phyloP scores from a whole-genome alignment of 2,329 filamentous ascomycete genomes.

The Talaromyces amestolkiae region DNA sequence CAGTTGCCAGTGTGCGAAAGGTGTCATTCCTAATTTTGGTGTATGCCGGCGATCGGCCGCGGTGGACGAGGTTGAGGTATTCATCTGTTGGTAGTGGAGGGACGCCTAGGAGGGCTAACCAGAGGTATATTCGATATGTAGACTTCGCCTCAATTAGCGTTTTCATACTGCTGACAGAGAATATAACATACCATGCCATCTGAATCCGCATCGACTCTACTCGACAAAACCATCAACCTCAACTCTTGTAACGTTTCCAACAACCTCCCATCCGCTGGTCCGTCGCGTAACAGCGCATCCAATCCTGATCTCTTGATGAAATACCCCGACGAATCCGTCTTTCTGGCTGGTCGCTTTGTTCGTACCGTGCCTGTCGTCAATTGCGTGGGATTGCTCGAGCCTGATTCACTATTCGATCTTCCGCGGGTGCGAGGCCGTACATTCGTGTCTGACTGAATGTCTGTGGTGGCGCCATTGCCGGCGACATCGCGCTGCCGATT shows the following conservation, averaged over 20 bases:
- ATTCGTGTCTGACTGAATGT: slow-evolving; percentile 4
- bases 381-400: slow-evolving; percentile 12
- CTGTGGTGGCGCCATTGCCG: neutral
- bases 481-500: slow-evolving; percentile 11
- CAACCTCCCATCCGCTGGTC: slow-evolving; percentile 67
- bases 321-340: slow-evolving; percentile 44
- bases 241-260: slow-evolving; percentile 45
- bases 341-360: slow-evolving; percentile 39
- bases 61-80: slow-evolving; percentile 86
- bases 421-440: slow-evolving; percentile 41
- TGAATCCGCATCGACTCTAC: slow-evolving; percentile 50
- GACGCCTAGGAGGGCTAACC: slow-evolving; percentile 89
- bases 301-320: slow-evolving; percentile 52
- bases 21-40: slow-evolving; percentile 98
- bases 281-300: slow-evolving; percentile 75
- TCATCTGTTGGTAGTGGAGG: slow-evolving; percentile 79
- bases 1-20: slow-evolving; percentile 91
- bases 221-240: slow-evolving; percentile 50
- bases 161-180: neutral
- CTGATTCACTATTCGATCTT: slow-evolving; percentile 62
- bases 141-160: slow-evolving; percentile 57
- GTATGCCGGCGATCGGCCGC: slow-evolving; percentile 90
- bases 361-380: slow-evolving; percentile 52
- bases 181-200: slow-evolving; percentile 51
- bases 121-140: slow-evolving; percentile 87